phyloP scores from a whole-genome alignment of 164 flowering plant genomes.

The Magnolia changhungtana region DNA sequence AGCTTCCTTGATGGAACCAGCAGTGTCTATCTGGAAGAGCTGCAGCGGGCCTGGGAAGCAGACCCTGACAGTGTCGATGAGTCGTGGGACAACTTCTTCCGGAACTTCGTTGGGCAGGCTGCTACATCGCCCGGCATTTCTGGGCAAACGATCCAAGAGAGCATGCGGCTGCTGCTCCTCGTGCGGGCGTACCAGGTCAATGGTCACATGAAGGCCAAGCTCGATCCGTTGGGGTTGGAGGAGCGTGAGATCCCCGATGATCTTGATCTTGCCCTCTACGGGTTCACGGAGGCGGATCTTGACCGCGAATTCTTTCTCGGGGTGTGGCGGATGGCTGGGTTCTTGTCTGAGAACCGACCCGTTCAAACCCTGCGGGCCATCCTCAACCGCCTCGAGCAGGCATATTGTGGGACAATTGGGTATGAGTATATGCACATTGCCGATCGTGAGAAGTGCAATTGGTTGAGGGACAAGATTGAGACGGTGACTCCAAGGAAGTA shows the following conservation, averaged over 20 bases:
- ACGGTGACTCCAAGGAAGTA: conserved; percentile 72
- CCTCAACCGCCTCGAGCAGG: conserved; percentile 84
- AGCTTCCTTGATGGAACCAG: conserved; percentile 94
- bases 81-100: conserved; percentile 96
- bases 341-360: conserved; percentile 91
- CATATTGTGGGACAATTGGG: conserved; percentile 91
- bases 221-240: conserved; percentile 83
- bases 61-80: conserved; percentile 94
- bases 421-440: conserved; percentile 97
- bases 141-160: conserved; percentile 94
- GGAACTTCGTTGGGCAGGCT: conserved; percentile 92
- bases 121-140: conserved; percentile 85
- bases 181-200: conserved; percentile 95
- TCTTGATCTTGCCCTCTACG: conserved; percentile 71
- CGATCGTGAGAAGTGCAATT: conserved; percentile 85
- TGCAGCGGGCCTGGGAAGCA: conserved; percentile 94
- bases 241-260: conserved; percentile 70
- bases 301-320: conserved; percentile 94
- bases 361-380: conserved; percentile 89
- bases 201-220: conserved; percentile 91
- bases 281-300: conserved; percentile 87
- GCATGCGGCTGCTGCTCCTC: conserved; percentile 86
- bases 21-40: conserved; percentile 91
- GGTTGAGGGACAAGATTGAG: conserved; percentile 95
- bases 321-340: conserved; percentile 93